Base-by-base conservation (phyloP, 179 eudicot species). In the Spinacia oleracea region DNA sequence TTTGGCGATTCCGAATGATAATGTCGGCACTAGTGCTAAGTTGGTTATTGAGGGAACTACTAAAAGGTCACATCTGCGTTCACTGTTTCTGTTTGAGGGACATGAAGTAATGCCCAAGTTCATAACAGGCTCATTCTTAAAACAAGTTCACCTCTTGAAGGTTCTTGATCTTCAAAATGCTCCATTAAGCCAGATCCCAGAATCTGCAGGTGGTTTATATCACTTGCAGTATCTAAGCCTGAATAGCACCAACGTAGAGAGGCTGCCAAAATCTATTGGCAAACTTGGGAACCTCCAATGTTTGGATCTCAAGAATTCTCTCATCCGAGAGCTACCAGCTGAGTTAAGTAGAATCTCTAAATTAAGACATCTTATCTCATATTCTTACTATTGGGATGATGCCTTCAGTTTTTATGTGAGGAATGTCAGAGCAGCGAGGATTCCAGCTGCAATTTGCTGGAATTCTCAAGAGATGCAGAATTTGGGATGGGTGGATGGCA, bases 161-260 rank as follows among this genome's bases (percentile, higher is more conserved):
- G 53, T 70, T 29, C 51, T 70, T 42, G 73, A 70, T 70, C 51
- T 70, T 43, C 53, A 70, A 70, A 42, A n/a, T 45, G 58, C 73
- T 43, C 35, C 29, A 12, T 3, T 70, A 42, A 42, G 12, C n/a
- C 5, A 70, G 16, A 42, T 70, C 40, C 56, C 73, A 70, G 55
- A 42, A 42, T 29, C 42, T 40, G 12, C 34, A 23, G 73, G 73
- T 9, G 20, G 43, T 25, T 16, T 70, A 43, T 23, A n/a, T 9
- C 55, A 42, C 51, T 46, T 70, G 55, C 50, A 70, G 21, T 70
- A 16, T 42, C 12, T 45, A 32, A 70, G 73, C 14, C 35, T 70
- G 18, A 70, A 42, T 2, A n/a, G n/a, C 16, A 70, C 73, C 35
- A 42, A 42, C 20, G 73, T 70, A 15, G 18, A 70, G 14, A 25